Evolutionary conservation across 345 rosid genomes (phyloP).

Genomic region (Psidium friedrichsthalianum): DNA sequence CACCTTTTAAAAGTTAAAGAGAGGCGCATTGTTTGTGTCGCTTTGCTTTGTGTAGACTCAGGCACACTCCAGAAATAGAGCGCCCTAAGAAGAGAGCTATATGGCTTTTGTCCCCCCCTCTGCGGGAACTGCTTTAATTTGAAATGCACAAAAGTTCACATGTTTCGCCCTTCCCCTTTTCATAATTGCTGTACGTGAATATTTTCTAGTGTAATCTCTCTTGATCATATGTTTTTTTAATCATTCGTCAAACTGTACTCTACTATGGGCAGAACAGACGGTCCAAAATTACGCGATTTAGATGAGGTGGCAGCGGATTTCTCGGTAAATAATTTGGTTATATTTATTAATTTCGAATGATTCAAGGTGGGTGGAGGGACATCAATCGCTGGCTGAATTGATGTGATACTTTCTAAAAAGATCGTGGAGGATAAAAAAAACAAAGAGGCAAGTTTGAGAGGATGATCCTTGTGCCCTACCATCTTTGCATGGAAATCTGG

Average conservation of each 20-base stretch:
- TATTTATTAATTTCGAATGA: neutral
- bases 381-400: neutral
- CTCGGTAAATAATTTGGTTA: neutral
- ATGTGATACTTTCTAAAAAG: slow-evolving; percentile 15
- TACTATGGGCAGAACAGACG: neutral
- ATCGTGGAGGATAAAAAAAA: slow-evolving; percentile 1
- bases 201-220: neutral
- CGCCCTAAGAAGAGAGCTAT: neutral
- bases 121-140: neutral
- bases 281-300: neutral
- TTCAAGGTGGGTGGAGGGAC: neutral
- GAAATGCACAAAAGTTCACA: neutral
- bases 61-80: neutral
- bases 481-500: slow-evolving; percentile 29
- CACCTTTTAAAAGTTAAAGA: neutral
- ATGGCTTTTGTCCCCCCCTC: neutral
- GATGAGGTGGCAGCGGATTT: neutral
- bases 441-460: slow-evolving; percentile 22
- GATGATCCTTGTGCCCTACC: slow-evolving; percentile 43
- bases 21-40: neutral
- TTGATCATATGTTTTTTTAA: neutral
- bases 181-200: neutral
- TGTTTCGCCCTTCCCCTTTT: neutral
- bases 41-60: neutral
- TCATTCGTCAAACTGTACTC: neutral